Base-by-base conservation (phyloP, 257 asterid genomes). In the Capsicum pubescens region DNA sequence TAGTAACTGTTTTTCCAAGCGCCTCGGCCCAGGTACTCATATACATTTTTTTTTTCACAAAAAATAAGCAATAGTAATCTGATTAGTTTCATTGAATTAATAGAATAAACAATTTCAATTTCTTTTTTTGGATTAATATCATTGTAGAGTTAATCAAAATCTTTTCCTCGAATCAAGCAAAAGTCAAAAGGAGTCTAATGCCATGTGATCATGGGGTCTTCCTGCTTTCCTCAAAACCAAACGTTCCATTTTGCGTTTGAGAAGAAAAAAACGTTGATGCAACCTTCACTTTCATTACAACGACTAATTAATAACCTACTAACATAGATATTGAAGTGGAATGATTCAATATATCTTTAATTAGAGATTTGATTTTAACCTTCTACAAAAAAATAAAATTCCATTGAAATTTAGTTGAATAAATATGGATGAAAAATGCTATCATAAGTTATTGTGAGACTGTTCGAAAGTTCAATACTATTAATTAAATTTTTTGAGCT, bases 221-320 rank as follows among this genome's bases (percentile, higher is more conserved):
- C 36, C 3, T 71, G 10, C 79, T 71, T 71, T 42, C 36, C 79
- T 0, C 36, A 44, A 71, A 44, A 46, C 15, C 17, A 71, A 71
- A 71, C 79, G 17, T n/a, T 71, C 54, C 4, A 69, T 50, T 50
- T 48, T 76, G 81, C 21, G 63, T 50, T 48, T 76, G 81, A 52
- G 63, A 21, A 12, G 1, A 15, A 14, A 74, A 74, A 76, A 54
- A 48, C 9, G 48, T n/a, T 44, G 9, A 46, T 16, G 2, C 12
- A 42, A 36, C 6, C 3, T 46, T 71, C 79, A 71, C 39, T 71
- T 71, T 9, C 35, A 70, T 14, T 68, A 17, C 77, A 39, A 17
- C 21, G 16, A 68, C 14, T 15, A 39, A 39, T 1, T 63, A 63
- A 19, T 36, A 9, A 9, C 36, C 68, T 4, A 26, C 68, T 2